Conservation (phyloP, 768 basidiomycete genomes). For the Cyclocybe cylindracea region DNA sequence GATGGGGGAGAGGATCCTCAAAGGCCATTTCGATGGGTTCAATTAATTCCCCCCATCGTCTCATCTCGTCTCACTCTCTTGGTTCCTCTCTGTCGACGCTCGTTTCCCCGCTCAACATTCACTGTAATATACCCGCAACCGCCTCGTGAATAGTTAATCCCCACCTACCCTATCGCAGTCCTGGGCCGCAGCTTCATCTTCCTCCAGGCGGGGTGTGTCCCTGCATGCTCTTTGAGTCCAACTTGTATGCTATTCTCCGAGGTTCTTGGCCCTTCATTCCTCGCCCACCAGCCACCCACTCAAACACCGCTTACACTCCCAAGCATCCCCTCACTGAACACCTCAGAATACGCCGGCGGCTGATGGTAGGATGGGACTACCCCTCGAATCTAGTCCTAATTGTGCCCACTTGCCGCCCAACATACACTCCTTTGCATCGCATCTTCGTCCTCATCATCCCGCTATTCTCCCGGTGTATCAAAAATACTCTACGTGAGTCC, state of each 20-base stretch:
- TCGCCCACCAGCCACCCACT: conserved; percentile 1
- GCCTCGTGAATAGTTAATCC: conserved; percentile 23
- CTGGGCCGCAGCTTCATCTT: not conserved
- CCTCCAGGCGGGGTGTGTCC: not conserved
- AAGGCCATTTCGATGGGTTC: conserved; percentile 91
- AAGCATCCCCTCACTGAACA: not conserved
- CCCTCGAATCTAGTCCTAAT: conserved; percentile 5
- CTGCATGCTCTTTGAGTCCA: conserved; percentile 2
- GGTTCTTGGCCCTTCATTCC: conserved; percentile 13
- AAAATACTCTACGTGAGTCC: conserved; percentile 16
- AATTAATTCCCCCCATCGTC: conserved; percentile 44
- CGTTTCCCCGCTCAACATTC: conserved; percentile 18
- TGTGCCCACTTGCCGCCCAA: not conserved
- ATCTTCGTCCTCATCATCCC: not conserved
- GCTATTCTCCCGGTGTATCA: conserved; percentile 3
- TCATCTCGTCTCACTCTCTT: conserved; percentile 3
- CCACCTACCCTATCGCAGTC: not conserved
- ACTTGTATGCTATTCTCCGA: conserved; percentile 16
- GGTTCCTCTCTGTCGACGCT: conserved; percentile 10
- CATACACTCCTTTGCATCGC: not conserved
- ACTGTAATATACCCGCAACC: conserved; percentile 41
- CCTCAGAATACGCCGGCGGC: not conserved
- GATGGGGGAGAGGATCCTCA: conserved; percentile 90
- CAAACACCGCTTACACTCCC: conserved; percentile 13
- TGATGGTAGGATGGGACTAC: not conserved